Evolutionary conservation across 768 basidiomycete genomes (phyloP).

Genomic region (Tylopilus subfusipes): DNA sequence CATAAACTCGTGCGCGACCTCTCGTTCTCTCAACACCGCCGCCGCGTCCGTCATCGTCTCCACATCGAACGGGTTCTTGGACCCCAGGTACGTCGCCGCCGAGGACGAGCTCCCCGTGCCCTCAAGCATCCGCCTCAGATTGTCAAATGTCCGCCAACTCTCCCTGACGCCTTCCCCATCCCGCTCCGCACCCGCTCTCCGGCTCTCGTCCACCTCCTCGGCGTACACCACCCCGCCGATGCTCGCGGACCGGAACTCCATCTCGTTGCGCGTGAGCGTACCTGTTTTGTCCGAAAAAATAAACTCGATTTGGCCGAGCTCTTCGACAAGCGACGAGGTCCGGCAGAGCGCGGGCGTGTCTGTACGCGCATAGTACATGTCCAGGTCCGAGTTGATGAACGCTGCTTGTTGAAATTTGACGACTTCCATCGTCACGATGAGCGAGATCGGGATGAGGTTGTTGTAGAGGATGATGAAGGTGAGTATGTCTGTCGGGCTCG

Average conservation of each 20-base stretch:
- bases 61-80: constrained; percentile 56
- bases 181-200: constrained; percentile 55
- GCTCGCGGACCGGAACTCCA: constrained; percentile 92
- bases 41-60: constrained; percentile 15
- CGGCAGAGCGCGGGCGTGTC: constrained; percentile 97
- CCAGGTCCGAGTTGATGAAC: constrained; percentile 94
- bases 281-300: constrained; percentile 96
- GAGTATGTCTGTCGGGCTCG: constrained; percentile 66
- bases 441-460: constrained; percentile 97
- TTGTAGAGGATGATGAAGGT: constrained; percentile 99
- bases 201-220: constrained; percentile 85
- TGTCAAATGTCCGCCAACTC: constrained; percentile 78
- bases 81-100: constrained; percentile 1
- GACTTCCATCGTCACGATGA: constrained; percentile 99
- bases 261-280: constrained; percentile 94
- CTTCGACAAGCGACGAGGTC: constrained; percentile 97
- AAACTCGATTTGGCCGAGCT: constrained; percentile 96
- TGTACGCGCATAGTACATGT: constrained; percentile 95
- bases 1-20: constrained; percentile 67
- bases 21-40: constrained; percentile 35
- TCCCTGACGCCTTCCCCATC: constrained; percentile 37
- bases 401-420: constrained; percentile 98
- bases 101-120: constrained; percentile 19
- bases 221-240: constrained; percentile 89
- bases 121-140: constrained; percentile 58